Evolutionary conservation across 2,329 filamentous ascomycete species (phyloP).

Genomic region (Fusarium domesticum): DNA sequence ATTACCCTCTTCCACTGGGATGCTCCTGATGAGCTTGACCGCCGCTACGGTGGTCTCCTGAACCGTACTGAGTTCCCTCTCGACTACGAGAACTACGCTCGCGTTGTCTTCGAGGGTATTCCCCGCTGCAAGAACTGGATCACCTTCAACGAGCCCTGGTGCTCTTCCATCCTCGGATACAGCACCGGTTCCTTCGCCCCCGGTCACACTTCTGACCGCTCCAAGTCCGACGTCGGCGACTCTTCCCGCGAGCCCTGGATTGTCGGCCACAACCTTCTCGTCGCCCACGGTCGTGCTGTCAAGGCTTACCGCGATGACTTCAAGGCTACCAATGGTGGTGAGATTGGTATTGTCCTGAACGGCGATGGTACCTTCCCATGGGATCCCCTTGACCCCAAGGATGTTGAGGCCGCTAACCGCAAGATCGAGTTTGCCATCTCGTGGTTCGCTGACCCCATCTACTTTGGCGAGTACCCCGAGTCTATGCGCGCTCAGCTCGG

Average conservation of each 20-base stretch:
- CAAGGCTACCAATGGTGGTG: constrained; percentile 66
- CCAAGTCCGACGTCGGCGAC: constrained; percentile 68
- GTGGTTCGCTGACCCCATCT: constrained; percentile 87
- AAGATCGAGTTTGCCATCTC: constrained; percentile 85
- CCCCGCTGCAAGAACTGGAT: constrained; percentile 83
- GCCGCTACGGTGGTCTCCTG: constrained; percentile 76
- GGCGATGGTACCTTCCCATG: constrained; percentile 81
- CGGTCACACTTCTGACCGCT: constrained; percentile 74
- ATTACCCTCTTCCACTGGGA: constrained; percentile 90
- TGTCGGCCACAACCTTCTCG: constrained; percentile 74
- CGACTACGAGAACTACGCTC: constrained; percentile 77
- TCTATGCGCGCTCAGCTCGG: constrained; percentile 82
- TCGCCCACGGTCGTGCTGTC: constrained; percentile 77
- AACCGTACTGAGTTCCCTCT: constrained; percentile 79
- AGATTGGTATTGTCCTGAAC: constrained; percentile 87
- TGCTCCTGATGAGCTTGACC: constrained; percentile 72
- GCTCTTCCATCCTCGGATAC: constrained; percentile 77
- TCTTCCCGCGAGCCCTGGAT: constrained; percentile 76
- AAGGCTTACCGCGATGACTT: constrained; percentile 82
- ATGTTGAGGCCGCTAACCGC: constrained; percentile 72
- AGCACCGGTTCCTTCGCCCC: constrained; percentile 75
- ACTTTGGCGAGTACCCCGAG: constrained; percentile 78
- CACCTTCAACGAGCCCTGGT: constrained; percentile 90
- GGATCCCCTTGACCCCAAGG: constrained; percentile 71
- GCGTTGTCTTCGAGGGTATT: constrained; percentile 70